These are phyloP conservation scores for Hanseniaspora jakobsenii DNA, from an alignment of 805 yeast genomes.

Conservation along the genomic window DNA sequence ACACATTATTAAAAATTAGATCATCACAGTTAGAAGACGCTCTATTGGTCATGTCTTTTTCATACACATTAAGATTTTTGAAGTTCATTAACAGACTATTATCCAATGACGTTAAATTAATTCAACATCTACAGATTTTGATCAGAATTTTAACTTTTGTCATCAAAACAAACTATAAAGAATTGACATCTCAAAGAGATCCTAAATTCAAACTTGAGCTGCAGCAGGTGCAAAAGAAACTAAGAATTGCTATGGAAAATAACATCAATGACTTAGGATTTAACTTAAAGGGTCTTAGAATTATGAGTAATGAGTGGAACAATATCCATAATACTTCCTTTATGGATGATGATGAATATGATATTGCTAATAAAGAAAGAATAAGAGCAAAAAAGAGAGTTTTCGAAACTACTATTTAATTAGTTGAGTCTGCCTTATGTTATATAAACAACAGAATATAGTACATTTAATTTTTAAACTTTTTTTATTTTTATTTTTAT, in stretches of 20 bases:
- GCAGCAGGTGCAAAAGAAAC: constrained; percentile 45
- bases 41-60: constrained; percentile 77
- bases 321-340: constrained; percentile 61
- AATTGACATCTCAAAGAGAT: constrained; percentile 60
- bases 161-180: constrained; percentile 62
- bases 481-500: not conserved
- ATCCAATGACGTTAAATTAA: constrained; percentile 32
- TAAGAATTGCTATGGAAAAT: constrained; percentile 43
- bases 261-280: constrained; percentile 58
- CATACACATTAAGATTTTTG: constrained; percentile 60
- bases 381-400: constrained; percentile 58
- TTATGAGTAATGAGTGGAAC: constrained; percentile 66
- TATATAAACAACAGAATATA: constrained; percentile 10
- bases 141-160: constrained; percentile 68
- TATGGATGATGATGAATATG: constrained; percentile 44
- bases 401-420: constrained; percentile 39
- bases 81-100: constrained; percentile 70
- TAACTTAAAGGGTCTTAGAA: constrained; percentile 73
- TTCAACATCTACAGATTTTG: constrained; percentile 47
- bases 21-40: constrained; percentile 90
- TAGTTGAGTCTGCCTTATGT: no score
- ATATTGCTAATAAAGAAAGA: constrained; percentile 42
- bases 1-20: constrained; percentile 54
- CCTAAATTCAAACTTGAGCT: constrained; percentile 52
- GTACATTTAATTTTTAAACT: constrained; percentile 11